A percentile compares a stretch with the other conserved stretches of the same genome.
Conservation (phyloP, 164 flowering plant species). For the Vitis cinerea region DNA sequence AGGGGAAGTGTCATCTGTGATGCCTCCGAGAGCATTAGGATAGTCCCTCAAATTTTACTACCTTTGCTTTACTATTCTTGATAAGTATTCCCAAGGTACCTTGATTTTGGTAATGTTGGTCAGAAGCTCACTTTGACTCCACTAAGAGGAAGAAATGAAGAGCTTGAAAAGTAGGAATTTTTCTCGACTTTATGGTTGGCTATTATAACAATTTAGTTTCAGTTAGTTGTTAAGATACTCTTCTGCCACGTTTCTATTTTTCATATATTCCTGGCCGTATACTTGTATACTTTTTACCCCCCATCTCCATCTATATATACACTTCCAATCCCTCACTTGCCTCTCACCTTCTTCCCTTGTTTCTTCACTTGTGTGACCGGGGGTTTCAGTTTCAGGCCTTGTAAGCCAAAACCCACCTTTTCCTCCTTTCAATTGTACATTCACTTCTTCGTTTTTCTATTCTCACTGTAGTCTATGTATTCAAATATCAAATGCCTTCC, state of each 20-base stretch:
- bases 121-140: too few relatives aligned
- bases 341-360: conserved; percentile 12
- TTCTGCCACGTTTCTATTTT: not conserved
- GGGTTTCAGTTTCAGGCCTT: not conserved
- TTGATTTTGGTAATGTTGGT: not conserved
- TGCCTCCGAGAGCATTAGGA: too few relatives aligned
- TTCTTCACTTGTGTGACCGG: too few relatives aligned
- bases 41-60: too few relatives aligned
- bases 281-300: not conserved
- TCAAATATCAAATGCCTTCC: not conserved
- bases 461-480: not conserved
- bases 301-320: conserved; percentile 26
- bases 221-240: conserved; percentile 31
- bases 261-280: not conserved
- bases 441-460: conserved; percentile 1
- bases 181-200: too few relatives aligned
- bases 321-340: conserved; percentile 15
- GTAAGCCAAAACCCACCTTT: not conserved
- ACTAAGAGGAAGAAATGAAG: too few relatives aligned
- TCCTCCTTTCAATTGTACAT: not conserved
- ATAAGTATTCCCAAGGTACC: conserved; percentile 6
- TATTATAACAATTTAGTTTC: conserved; percentile 13
- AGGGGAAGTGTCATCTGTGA: too few relatives aligned
- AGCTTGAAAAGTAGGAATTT: too few relatives aligned
- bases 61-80: not conserved